A percentile compares a stretch with the other conserved stretches of the same genome.
phyloP scores from a whole-genome alignment of 495 filamentous ascomycete genomes.

The Aspergillus ostianus region DNA sequence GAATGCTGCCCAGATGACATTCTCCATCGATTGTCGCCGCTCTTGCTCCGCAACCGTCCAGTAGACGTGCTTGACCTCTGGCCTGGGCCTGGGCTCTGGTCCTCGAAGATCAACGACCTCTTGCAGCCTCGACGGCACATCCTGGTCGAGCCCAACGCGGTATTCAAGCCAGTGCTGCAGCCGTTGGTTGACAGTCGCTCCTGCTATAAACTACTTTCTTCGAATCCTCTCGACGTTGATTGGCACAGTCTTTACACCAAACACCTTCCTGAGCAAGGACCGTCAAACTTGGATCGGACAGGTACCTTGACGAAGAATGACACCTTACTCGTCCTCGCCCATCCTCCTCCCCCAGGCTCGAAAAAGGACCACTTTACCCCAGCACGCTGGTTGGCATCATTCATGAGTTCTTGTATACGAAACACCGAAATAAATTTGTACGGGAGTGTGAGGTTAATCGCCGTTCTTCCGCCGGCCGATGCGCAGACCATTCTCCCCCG shows the following conservation, averaged over 20 bases:
- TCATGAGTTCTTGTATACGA: slow-evolving; percentile 32
- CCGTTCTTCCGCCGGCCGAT: slow-evolving; percentile 56
- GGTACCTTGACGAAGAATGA: slow-evolving; percentile 51
- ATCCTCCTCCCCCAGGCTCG: slow-evolving; percentile 34
- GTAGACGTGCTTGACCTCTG: slow-evolving; percentile 84
- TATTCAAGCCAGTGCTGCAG: slow-evolving; percentile 58
- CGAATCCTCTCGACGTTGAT: slow-evolving; percentile 47
- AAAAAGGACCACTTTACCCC: slow-evolving; percentile 42
- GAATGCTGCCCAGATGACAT: slow-evolving; percentile 44
- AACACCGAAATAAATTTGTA: slow-evolving; percentile 32
- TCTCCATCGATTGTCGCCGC: slow-evolving; percentile 53
- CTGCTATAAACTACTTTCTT: slow-evolving; percentile 49
- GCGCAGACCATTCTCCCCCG: slow-evolving; percentile 51
- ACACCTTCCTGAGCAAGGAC: slow-evolving; percentile 37
- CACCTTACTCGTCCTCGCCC: slow-evolving; percentile 65
- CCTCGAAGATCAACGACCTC: slow-evolving; percentile 67
- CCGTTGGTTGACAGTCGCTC: slow-evolving; percentile 59
- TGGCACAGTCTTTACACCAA: slow-evolving; percentile 46
- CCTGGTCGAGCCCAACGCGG: slow-evolving; percentile 64
- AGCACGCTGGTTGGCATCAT: slow-evolving; percentile 30
- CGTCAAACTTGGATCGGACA: slow-evolving; percentile 20
- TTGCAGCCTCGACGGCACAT: slow-evolving; percentile 78
- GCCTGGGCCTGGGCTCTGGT: slow-evolving; percentile 74
- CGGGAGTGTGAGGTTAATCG: slow-evolving; percentile 67
- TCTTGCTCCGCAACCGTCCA: slow-evolving; percentile 59